phyloP scores from a whole-genome alignment of 257 asterid species.

The Euphrasia confusa region DNA sequence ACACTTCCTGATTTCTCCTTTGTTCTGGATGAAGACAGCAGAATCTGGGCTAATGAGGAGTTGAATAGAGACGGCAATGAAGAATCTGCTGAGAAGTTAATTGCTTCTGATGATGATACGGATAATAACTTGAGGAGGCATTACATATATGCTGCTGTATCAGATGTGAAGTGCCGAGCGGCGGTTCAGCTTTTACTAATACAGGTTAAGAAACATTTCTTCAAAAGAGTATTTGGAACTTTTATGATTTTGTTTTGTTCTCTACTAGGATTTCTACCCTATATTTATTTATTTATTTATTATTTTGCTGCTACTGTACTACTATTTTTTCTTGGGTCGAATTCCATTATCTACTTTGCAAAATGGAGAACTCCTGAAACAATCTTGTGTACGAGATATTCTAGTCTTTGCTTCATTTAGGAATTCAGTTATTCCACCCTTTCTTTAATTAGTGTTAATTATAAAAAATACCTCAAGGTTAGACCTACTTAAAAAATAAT shows the following conservation, averaged over 20 bases:
- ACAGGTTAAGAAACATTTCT: slow-evolving; percentile 52
- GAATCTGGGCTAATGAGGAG: slow-evolving; percentile 41
- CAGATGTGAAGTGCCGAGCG: slow-evolving; percentile 86
- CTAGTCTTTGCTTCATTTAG: no score
- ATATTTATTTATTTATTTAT: no score
- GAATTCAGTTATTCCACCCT: no score
- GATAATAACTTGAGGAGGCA: slow-evolving; percentile 58
- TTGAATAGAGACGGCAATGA: slow-evolving; percentile 37
- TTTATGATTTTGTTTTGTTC: slow-evolving; percentile 17
- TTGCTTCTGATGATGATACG: slow-evolving; percentile 44
- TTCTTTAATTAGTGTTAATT: neutral
- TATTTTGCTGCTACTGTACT: no score
- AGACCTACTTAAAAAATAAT: neutral
- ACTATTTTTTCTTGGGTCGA: no score
- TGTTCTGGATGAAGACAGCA: slow-evolving; percentile 55
- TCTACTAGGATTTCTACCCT: neutral
- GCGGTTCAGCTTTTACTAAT: slow-evolving; percentile 91
- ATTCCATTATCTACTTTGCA: no score
- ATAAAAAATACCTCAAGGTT: neutral
- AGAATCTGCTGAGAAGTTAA: slow-evolving; percentile 44
- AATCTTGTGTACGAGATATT: no score
- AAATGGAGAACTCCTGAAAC: no score
- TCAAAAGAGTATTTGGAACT: slow-evolving; percentile 18
- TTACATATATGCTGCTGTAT: slow-evolving; percentile 59
- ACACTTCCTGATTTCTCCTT: slow-evolving; percentile 88